Conservation (phyloP, 192 early-diverging fungal species). For the Linnemannia schmuckeri region DNA sequence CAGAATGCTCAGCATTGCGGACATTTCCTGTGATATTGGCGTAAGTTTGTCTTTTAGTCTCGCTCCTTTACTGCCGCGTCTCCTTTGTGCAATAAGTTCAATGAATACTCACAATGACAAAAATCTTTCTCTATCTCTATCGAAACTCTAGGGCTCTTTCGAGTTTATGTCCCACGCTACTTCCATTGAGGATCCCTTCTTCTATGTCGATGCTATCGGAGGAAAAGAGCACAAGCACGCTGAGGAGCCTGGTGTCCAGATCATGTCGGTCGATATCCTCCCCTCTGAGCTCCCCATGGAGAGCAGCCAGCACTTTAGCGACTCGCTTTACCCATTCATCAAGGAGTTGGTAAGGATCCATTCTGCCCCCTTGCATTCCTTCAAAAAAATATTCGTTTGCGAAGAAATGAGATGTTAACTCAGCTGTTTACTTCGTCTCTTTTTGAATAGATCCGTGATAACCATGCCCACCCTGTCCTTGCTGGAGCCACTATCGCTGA, state of each 20-base stretch:
- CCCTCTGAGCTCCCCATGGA: conserved; percentile 97
- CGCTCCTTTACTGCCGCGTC: neutral
- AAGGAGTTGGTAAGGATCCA: conserved; percentile 77
- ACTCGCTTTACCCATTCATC: conserved; percentile 84
- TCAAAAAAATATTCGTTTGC: neutral
- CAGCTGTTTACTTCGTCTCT: neutral
- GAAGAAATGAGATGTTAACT: neutral
- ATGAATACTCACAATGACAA: neutral
- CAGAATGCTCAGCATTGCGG: conserved; percentile 87
- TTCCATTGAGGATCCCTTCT: conserved; percentile 92
- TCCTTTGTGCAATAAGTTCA: neutral
- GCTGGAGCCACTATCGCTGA: conserved; percentile 83
- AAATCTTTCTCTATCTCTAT: conserved; percentile 13
- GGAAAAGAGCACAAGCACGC: conserved; percentile 69
- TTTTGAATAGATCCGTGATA: conserved; percentile 58
- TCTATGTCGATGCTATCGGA: conserved; percentile 88
- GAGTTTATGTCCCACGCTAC: conserved; percentile 95
- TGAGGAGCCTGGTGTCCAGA: conserved; percentile 89
- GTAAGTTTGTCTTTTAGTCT: conserved; percentile 49
- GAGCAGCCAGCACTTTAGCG: conserved; percentile 93
- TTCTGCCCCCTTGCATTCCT: neutral
- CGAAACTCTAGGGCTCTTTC: conserved; percentile 78
- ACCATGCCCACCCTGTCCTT: conserved; percentile 76
- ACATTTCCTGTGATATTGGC: conserved; percentile 94
- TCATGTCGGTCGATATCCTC: conserved; percentile 97